phyloP scores from a whole-genome alignment of 2,329 filamentous ascomycete genomes.

The Colletotrichum sp. region DNA sequence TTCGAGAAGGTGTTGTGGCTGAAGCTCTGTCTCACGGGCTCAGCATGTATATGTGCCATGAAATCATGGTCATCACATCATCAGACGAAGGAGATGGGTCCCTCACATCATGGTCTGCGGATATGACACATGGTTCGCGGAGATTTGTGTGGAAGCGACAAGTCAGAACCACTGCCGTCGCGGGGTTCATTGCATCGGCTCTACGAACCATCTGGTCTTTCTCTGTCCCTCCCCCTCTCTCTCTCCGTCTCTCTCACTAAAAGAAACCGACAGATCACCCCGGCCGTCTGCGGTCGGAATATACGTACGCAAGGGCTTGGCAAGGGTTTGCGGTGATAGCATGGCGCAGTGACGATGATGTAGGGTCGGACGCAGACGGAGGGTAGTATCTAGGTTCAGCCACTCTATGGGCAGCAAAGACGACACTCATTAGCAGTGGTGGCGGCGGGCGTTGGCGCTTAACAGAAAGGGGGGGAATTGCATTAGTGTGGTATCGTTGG shows the following conservation, averaged over 20 bases:
- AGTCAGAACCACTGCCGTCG: not conserved
- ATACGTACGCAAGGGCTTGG: not conserved
- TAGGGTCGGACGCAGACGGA: not conserved
- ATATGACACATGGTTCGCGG: not conserved
- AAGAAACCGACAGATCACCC: not conserved
- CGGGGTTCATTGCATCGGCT: not conserved
- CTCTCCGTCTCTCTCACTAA: not conserved
- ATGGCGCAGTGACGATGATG: not conserved
- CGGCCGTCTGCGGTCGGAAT: not conserved
- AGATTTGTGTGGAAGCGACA: not conserved
- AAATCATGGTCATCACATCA: constrained; percentile 1
- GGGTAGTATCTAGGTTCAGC: not conserved
- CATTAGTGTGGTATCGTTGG: not conserved
- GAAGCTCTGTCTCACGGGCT: not conserved
- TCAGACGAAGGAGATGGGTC: not conserved
- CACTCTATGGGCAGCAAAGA: not conserved
- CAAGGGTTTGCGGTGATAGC: not conserved
- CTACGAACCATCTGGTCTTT: not conserved
- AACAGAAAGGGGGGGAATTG: not conserved
- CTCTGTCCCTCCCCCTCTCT: not conserved
- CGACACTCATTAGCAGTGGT: not conserved
- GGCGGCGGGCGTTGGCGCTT: not conserved
- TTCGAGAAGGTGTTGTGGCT: not conserved
- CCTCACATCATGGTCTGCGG: not conserved
- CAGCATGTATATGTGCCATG: not conserved